Evolutionary conservation across 2,329 filamentous ascomycete genomes (phyloP).

Genomic region (Ceratocystis papillata): DNA sequence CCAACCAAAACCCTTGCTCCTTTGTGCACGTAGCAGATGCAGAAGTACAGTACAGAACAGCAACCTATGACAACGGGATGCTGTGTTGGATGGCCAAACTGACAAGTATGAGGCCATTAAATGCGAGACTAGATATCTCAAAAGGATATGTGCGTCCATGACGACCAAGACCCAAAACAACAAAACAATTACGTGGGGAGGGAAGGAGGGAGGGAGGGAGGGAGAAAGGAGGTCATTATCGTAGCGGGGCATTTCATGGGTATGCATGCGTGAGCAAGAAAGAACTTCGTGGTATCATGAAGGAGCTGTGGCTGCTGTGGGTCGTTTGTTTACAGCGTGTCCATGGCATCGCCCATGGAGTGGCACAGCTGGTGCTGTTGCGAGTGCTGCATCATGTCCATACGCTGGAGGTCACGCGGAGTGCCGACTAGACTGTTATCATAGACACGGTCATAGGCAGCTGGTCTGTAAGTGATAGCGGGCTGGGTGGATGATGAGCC

Average conservation of each 20-base stretch:
- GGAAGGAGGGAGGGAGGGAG: background rate
- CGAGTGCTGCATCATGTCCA: slow-evolving; percentile 18
- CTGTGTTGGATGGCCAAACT: slow-evolving; percentile 6
- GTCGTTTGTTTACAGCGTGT: background rate
- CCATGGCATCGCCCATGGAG: slow-evolving; percentile 12
- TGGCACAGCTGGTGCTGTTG: background rate
- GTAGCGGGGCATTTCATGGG: background rate
- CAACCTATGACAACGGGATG: background rate
- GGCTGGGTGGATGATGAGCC: slow-evolving; percentile 18
- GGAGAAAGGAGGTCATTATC: background rate
- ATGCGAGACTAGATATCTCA: slow-evolving; percentile 4
- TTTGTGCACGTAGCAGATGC: background rate
- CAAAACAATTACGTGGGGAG: background rate
- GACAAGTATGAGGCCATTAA: background rate
- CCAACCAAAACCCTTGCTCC: background rate
- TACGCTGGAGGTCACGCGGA: slow-evolving; percentile 14
- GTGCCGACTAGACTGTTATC: background rate
- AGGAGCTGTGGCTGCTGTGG: background rate
- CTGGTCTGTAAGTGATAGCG: slow-evolving; percentile 24
- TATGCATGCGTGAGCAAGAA: background rate
- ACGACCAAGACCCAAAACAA: background rate
- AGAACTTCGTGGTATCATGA: slow-evolving; percentile 8
- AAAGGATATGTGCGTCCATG: slow-evolving; percentile 8
- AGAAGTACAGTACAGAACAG: background rate
- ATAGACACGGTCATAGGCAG: slow-evolving; percentile 22